Conservation (phyloP, 495 filamentous ascomycete species). For the Lentithecium fluviatile region DNA sequence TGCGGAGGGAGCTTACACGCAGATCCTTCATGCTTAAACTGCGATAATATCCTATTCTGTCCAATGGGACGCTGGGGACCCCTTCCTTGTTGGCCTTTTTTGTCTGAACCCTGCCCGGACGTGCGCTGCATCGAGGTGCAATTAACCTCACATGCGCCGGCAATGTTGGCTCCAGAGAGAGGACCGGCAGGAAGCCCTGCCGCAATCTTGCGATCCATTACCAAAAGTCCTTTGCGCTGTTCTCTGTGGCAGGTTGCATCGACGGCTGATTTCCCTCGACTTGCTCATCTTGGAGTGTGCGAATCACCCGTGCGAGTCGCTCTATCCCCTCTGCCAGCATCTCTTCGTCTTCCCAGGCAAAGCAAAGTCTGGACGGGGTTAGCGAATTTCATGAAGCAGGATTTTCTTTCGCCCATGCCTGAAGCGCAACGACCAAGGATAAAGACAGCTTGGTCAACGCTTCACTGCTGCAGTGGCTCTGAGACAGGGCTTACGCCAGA, state of each 20-base stretch:
- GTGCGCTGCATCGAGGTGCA: neutral
- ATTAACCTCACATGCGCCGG: constrained; percentile 1
- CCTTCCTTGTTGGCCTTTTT: neutral
- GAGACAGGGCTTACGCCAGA: neutral
- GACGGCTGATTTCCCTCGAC: neutral
- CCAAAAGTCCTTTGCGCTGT: constrained; percentile 29
- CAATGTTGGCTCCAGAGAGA: neutral
- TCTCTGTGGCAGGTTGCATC: constrained; percentile 24
- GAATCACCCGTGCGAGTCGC: constrained; percentile 56
- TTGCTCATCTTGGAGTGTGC: constrained; percentile 35
- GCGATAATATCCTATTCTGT: neutral
- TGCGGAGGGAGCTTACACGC: neutral
- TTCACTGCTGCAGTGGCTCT: neutral
- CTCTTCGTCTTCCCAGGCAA: constrained; percentile 72
- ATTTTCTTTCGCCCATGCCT: neutral
- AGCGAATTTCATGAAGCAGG: neutral
- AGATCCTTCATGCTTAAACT: constrained; percentile 10
- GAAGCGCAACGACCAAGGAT: too few relatives aligned
- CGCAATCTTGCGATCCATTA: neutral
- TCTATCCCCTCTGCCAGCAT: constrained; percentile 65
- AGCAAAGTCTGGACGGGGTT: constrained; percentile 52
- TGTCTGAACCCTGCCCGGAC: neutral
- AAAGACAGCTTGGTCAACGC: too few relatives aligned
- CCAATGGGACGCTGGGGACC: neutral
- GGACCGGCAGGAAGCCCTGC: neutral